A percentile compares a stretch with the other conserved stretches of the same genome.
Evolutionary conservation across 2,329 filamentous ascomycete genomes (phyloP).

Genomic region (Fusarium succisae): DNA sequence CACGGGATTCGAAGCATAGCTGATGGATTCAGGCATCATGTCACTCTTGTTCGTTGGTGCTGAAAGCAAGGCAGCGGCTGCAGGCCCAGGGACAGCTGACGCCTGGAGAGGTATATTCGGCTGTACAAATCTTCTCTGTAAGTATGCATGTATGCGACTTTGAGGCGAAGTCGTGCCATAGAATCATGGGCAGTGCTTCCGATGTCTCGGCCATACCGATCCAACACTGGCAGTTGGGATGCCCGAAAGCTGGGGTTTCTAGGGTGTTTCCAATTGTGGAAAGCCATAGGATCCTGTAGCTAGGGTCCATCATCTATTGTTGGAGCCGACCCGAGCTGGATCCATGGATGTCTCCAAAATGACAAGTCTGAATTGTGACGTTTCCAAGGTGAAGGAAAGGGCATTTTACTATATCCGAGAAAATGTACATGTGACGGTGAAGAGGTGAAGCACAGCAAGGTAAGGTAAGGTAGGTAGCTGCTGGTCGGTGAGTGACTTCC

Average conservation of each 20-base stretch:
- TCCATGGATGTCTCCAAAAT: slow-evolving; percentile 1
- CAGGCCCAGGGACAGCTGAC: slow-evolving; percentile 26
- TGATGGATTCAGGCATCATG: slow-evolving; percentile 16
- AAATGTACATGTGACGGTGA: slow-evolving; percentile 13
- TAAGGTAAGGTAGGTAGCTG: not conserved
- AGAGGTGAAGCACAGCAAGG: not conserved
- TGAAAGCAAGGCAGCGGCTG: slow-evolving; percentile 15
- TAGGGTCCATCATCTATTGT: slow-evolving; percentile 4
- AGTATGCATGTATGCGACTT: slow-evolving; percentile 18
- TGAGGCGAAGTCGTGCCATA: slow-evolving; percentile 18
- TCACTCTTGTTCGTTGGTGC: slow-evolving; percentile 11
- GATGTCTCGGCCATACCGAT: slow-evolving; percentile 13
- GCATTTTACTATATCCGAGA: not conserved
- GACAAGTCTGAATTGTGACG: slow-evolving; percentile 32
- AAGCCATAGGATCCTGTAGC: slow-evolving; percentile 10
- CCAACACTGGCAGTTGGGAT: not conserved
- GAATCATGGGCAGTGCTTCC: not conserved
- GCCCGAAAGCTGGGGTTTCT: slow-evolving; percentile 27
- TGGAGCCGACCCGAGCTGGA: slow-evolving; percentile 16
- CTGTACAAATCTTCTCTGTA: not conserved
- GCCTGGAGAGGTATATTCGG: slow-evolving; percentile 5
- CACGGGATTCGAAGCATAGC: slow-evolving; percentile 22
- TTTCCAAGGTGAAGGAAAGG: slow-evolving; percentile 12
- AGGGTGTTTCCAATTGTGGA: slow-evolving; percentile 24
- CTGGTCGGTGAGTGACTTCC: not conserved